Conservation (phyloP, 129 eudicot genomes). For the Helichrysum umbraculigerum region DNA sequence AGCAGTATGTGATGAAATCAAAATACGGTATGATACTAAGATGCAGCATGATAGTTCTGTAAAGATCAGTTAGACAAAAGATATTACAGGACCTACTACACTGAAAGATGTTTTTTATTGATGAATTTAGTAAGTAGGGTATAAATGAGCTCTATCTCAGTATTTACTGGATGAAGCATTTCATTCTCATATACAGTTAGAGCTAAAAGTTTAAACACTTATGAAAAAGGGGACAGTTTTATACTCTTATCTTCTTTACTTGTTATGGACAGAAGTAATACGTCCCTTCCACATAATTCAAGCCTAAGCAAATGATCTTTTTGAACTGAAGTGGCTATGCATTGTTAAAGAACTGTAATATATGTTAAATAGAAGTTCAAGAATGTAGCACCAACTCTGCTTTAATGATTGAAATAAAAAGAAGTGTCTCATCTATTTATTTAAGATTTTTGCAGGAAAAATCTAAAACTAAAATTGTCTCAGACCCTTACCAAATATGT, state of each 20-base stretch:
- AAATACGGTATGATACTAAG: background rate
- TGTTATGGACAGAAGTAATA: background rate
- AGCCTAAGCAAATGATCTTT: background rate
- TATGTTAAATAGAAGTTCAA: background rate
- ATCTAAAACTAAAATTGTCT: background rate
- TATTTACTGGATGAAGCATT: background rate
- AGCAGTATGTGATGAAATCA: background rate
- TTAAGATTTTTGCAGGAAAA: background rate
- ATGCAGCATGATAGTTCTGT: background rate
- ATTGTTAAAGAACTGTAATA: background rate
- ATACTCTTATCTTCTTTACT: background rate
- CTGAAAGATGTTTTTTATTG: background rate
- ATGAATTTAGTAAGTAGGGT: background rate
- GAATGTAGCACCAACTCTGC: background rate
- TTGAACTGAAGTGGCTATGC: background rate
- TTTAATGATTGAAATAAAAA: background rate
- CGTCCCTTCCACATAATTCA: background rate
- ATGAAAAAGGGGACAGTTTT: background rate
- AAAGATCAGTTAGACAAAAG: background rate
- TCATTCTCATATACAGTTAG: conserved; percentile 1
- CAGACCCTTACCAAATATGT: conserved; percentile 18
- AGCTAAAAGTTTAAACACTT: background rate
- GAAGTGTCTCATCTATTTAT: background rate
- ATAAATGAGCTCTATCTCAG: background rate
- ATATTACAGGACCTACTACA: background rate